phyloP scores from a whole-genome alignment of 2,329 filamentous ascomycete genomes.

The Camillea tinctor region DNA sequence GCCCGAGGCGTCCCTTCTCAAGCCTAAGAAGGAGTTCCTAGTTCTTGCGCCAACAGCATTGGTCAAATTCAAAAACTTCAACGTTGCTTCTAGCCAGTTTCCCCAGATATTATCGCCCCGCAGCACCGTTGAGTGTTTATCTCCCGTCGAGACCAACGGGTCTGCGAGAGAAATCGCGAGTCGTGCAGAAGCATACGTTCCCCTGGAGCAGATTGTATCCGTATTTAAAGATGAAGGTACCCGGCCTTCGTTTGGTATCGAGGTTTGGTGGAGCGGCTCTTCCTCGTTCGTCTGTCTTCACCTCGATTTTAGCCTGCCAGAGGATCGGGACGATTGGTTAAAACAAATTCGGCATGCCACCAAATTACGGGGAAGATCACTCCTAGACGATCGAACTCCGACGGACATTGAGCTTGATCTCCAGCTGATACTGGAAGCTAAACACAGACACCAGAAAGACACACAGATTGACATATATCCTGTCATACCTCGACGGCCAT shows the following conservation, averaged over 20 bases:
- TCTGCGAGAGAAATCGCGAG: conserved; percentile 24
- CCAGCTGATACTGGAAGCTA: conserved; percentile 43
- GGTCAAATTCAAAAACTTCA: conserved; percentile 48
- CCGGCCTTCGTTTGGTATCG: conserved; percentile 50
- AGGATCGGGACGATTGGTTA: conserved; percentile 51
- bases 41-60: conserved; percentile 52
- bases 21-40: conserved; percentile 49
- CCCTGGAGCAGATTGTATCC: conserved; percentile 50
- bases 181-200: conserved; percentile 41
- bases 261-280: conserved; percentile 52
- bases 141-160: conserved; percentile 35
- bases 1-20: conserved; percentile 48
- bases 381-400: conserved; percentile 39
- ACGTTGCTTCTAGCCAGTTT: conserved; percentile 48
- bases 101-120: conserved; percentile 39
- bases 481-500: conserved; percentile 48
- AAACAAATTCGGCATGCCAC: conserved; percentile 45
- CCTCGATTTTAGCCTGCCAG: conserved; percentile 48
- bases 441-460: conserved; percentile 40
- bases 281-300: conserved; percentile 47
- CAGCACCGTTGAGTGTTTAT: conserved; percentile 31
- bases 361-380: conserved; percentile 25
- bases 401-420: conserved; percentile 49
- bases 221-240: conserved; percentile 52
- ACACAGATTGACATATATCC: conserved; percentile 48